Conservation (phyloP, 768 basidiomycete genomes). For the Suillus subaureus region DNA sequence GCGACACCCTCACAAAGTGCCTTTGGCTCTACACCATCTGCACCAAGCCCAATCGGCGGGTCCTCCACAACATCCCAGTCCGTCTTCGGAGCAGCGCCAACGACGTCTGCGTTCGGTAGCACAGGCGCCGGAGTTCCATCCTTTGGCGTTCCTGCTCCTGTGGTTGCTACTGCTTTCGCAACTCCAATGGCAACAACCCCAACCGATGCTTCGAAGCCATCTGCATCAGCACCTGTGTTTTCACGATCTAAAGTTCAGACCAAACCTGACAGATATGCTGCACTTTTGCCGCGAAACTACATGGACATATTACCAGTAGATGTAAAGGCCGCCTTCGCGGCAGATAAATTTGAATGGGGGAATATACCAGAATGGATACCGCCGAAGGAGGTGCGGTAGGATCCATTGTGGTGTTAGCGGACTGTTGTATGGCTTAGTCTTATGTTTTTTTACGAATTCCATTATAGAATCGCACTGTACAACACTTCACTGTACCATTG, state of each 20-base stretch:
- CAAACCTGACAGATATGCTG: slow-evolving; percentile 58
- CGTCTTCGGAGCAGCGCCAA: slow-evolving; percentile 29
- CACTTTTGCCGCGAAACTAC: slow-evolving; percentile 61
- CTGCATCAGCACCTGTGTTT: slow-evolving; percentile 36
- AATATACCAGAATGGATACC: slow-evolving; percentile 77
- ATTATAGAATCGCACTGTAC: not conserved
- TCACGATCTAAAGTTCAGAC: slow-evolving; percentile 36
- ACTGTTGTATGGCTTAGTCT: not conserved
- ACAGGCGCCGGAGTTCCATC: slow-evolving; percentile 21
- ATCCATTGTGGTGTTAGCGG: not conserved
- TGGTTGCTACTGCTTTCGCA: slow-evolving; percentile 26
- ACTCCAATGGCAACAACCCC: slow-evolving; percentile 27
- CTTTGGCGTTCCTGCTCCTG: slow-evolving; percentile 25
- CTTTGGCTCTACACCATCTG: not conserved
- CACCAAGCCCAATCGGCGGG: slow-evolving; percentile 5
- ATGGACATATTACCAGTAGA: slow-evolving; percentile 50
- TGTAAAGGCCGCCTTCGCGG: slow-evolving; percentile 55
- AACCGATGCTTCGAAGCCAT: slow-evolving; percentile 20
- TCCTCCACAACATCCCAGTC: slow-evolving; percentile 12
- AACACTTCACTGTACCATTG: not conserved
- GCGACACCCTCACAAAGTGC: not conserved
- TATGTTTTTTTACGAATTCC: slow-evolving; percentile 5
- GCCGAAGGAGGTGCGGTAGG: slow-evolving; percentile 58
- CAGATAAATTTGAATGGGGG: slow-evolving; percentile 65
- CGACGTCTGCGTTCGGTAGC: slow-evolving; percentile 19